Conservation (phyloP, 352 stramenopile species). For the Albugo candida region DNA sequence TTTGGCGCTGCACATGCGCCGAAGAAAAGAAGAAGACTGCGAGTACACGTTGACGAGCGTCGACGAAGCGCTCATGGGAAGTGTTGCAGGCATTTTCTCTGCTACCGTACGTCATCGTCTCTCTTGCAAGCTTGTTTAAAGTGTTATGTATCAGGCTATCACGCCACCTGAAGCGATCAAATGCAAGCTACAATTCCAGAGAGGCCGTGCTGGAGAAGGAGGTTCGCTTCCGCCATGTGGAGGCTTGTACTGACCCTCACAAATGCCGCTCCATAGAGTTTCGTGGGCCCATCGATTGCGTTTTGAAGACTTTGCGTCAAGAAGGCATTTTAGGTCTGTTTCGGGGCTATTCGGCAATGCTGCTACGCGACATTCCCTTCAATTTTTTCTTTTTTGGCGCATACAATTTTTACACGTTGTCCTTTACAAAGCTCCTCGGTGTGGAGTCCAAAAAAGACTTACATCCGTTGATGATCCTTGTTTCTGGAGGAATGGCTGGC, state of each 20-base stretch:
- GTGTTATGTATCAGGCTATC: conserved; percentile 29
- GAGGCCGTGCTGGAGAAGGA: conserved; percentile 34
- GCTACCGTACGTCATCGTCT: conserved; percentile 26
- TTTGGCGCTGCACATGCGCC: conserved; percentile 15
- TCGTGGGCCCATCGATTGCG: conserved; percentile 39
- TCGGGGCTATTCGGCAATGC: conserved; percentile 56
- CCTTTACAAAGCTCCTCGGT: conserved; percentile 18
- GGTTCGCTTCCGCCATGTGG: conserved; percentile 10
- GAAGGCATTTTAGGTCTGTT: conserved; percentile 51
- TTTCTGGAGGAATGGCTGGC: conserved; percentile 51
- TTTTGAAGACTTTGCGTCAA: conserved; percentile 35
- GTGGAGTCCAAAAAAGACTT: conserved; percentile 56
- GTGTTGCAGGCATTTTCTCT: conserved; percentile 62
- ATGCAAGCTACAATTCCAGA: conserved; percentile 63
- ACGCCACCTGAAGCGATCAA: conserved; percentile 77
- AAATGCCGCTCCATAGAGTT: conserved; percentile 16
- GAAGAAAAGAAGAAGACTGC: conserved; percentile 13
- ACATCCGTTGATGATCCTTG: conserved; percentile 44
- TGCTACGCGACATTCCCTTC: conserved; percentile 78
- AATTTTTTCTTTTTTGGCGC: conserved; percentile 82
- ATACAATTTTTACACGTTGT: conserved; percentile 57
- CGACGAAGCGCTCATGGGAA: conserved; percentile 70
- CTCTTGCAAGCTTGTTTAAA: not conserved
- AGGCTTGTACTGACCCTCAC: not conserved
- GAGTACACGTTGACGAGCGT: conserved; percentile 50